phyloP scores from a whole-genome alignment of 2,329 filamentous ascomycete species.

The Kalaharituber pfeilii region DNA sequence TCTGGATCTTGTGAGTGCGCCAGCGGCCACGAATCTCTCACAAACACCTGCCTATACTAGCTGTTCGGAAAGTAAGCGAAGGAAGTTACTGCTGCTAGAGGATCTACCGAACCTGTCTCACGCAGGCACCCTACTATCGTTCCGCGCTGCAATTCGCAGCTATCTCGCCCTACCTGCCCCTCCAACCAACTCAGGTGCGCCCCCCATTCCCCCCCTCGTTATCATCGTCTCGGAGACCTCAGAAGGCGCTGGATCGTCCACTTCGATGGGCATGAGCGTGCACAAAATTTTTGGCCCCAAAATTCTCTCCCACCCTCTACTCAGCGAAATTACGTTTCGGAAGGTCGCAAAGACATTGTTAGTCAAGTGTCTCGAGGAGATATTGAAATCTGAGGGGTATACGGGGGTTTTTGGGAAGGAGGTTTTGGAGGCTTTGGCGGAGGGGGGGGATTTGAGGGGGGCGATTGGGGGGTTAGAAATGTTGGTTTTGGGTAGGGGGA shows the following conservation, averaged over 20 bases:
- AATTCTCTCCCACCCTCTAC: slow-evolving; percentile 62
- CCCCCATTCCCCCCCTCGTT: slow-evolving; percentile 51
- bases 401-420: slow-evolving; percentile 54
- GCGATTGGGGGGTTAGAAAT: slow-evolving; percentile 89
- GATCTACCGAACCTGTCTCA: slow-evolving; percentile 55
- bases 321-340: slow-evolving; percentile 79
- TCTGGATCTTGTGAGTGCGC: slow-evolving; percentile 34
- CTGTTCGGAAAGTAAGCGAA: slow-evolving; percentile 15
- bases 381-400: slow-evolving; percentile 73
- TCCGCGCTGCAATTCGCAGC: slow-evolving; percentile 49
- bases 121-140: slow-evolving; percentile 37
- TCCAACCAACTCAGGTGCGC: slow-evolving; percentile 1
- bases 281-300: slow-evolving; percentile 77
- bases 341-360: slow-evolving; percentile 73
- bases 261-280: slow-evolving; percentile 50
- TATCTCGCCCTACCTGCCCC: slow-evolving; percentile 17
- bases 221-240: slow-evolving; percentile 88
- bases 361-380: slow-evolving; percentile 61
- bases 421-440: slow-evolving; percentile 62
- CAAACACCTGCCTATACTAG: background rate
- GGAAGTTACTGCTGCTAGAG: slow-evolving; percentile 55
- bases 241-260: slow-evolving; percentile 68
- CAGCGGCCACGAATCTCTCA: background rate
- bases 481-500: slow-evolving; percentile 30
- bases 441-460: slow-evolving; percentile 80